Base-by-base conservation (phyloP, 257 asterid genomes). In the Solanum pennellii region DNA sequence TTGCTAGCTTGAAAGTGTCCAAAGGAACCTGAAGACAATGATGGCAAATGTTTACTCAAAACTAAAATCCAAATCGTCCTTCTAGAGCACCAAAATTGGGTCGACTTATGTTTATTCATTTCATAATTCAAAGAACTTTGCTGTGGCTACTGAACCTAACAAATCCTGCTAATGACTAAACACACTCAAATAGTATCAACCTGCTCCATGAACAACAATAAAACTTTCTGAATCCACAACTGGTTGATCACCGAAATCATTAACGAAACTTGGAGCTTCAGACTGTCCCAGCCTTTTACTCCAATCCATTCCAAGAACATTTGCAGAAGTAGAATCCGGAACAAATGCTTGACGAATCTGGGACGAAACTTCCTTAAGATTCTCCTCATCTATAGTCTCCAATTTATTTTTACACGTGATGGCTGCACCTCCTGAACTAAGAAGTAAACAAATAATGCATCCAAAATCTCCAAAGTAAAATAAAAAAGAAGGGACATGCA, bases 1-100 rank as follows among this genome's bases (percentile, higher is more conserved):
- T 91, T 95, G 91, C 99, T 95, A 60, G 99, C 99, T 92, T 97
- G 99, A 80, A 95, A 95, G 91, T 97, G 99, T 82, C 99, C 99
- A 92, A 95, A 95, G 76, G 99, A 97, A 88, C 99, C 99, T 95
- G 94, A 86, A 87, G 71, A 66, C 68, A 47, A 23, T 45, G 27
- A 44, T 14, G 18, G 23, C 25, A 86, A 86, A 42, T 9, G 35
- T 45, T 66, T 15, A 84, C 2, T n/a, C 4, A 1, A n/a, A 33
- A 83, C 27, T 60, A 29, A 79, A 41, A 33, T 25, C 44, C 23
- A 45, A 62, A 21, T 5, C 37, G 62, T 45, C 25, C 41, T 82
- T 65, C 41, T 79, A 76, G 37, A 76, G 83, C 2, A 41, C 7
- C 21, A 25, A 74, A 41, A 44, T 15, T 47, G 59, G 66, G 25